Conservation (phyloP, 371 early-diverging fungal species). For the Mucor irregularis region DNA sequence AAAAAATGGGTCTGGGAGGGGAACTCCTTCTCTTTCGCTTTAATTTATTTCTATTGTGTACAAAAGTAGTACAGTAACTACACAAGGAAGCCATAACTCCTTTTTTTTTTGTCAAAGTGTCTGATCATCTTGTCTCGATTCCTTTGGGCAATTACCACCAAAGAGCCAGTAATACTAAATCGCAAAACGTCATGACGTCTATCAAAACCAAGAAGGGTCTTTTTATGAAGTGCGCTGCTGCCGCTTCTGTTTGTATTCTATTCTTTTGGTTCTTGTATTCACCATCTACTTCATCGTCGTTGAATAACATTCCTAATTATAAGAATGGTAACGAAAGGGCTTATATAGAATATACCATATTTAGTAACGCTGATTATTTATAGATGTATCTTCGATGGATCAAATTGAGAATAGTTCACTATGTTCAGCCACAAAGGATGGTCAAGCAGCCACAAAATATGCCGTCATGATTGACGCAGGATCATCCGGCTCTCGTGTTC, state of each 20-base stretch:
- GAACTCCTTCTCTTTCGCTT: too few relatives aligned
- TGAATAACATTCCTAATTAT: not conserved
- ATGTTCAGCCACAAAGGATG: constrained; percentile 58
- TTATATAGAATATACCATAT: constrained; percentile 1
- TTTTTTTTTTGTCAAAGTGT: constrained; percentile 1
- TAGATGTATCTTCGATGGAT: not conserved
- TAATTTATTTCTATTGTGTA: too few relatives aligned
- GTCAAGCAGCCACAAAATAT: constrained; percentile 57
- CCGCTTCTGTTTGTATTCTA: constrained; percentile 1
- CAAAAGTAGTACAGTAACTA: too few relatives aligned
- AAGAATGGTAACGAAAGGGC: not conserved
- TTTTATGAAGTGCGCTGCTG: constrained; percentile 18
- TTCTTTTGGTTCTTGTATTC: constrained; percentile 15
- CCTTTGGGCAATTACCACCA: constrained; percentile 3
- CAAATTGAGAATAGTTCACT: constrained; percentile 11
- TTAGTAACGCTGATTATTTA: not conserved
- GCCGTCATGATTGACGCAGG: constrained; percentile 91
- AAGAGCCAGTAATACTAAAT: constrained; percentile 6
- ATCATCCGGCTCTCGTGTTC: constrained; percentile 94
- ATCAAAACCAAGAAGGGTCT: constrained; percentile 19
- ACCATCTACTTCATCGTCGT: not conserved
- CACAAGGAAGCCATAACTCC: too few relatives aligned
- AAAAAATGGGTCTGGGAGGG: too few relatives aligned
- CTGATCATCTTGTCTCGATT: constrained; percentile 6
- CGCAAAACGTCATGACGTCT: constrained; percentile 14